Evolutionary conservation across 768 basidiomycete genomes (phyloP).

Genomic region (Rhizopogon vesiculosus): DNA sequence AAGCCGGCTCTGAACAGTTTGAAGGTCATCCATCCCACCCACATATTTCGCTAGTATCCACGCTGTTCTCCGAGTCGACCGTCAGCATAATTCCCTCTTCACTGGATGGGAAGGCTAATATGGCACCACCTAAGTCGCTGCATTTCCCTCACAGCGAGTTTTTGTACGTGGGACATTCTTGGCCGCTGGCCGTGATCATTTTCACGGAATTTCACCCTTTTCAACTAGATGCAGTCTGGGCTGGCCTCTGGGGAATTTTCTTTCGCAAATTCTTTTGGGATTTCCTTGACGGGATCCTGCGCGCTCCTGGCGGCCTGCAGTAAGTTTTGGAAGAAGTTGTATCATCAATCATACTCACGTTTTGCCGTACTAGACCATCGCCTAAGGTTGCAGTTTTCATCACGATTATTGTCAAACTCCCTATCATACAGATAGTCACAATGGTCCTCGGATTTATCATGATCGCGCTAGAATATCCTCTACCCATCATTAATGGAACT

Average conservation of each 20-base stretch:
- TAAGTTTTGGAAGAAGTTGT: slow-evolving; percentile 32
- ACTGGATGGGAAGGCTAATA: slow-evolving; percentile 68
- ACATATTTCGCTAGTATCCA: too few species aligned
- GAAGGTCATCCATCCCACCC: too few species aligned
- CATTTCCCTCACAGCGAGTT: slow-evolving; percentile 60
- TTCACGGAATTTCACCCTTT: slow-evolving; percentile 4
- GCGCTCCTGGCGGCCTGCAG: slow-evolving; percentile 78
- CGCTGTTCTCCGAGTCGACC: too few species aligned
- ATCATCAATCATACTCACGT: not conserved
- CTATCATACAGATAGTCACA: slow-evolving; percentile 66
- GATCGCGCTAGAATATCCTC: slow-evolving; percentile 67
- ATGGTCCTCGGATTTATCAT: slow-evolving; percentile 58
- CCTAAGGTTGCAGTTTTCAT: slow-evolving; percentile 60
- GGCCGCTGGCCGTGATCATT: not conserved
- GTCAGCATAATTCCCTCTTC: slow-evolving; percentile 2
- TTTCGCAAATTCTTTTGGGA: slow-evolving; percentile 98
- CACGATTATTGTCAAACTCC: slow-evolving; percentile 68
- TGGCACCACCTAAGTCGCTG: slow-evolving; percentile 77
- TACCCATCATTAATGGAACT: slow-evolving; percentile 50
- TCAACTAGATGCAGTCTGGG: slow-evolving; percentile 71
- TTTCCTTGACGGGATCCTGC: slow-evolving; percentile 74
- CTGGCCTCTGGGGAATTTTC: slow-evolving; percentile 71
- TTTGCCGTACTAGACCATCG: slow-evolving; percentile 43
- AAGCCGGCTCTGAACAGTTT: slow-evolving; percentile 11
- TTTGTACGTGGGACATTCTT: slow-evolving; percentile 52